phyloP scores from a whole-genome alignment of 768 basidiomycete genomes.

The Megacollybia marginata region DNA sequence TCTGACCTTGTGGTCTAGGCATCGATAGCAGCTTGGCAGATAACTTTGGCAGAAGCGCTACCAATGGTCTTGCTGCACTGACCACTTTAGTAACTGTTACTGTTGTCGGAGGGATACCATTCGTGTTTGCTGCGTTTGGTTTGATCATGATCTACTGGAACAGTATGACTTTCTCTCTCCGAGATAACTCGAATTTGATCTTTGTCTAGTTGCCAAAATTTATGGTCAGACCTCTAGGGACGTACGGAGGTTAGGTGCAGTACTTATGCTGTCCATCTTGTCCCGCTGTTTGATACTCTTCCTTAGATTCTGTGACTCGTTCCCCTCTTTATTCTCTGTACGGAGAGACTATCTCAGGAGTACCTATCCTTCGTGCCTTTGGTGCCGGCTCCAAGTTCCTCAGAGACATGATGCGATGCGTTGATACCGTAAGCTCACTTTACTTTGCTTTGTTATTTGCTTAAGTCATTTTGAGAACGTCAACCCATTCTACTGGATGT shows the following conservation, averaged over 20 bases:
- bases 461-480: constrained; percentile 26
- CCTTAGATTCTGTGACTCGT: constrained; percentile 38
- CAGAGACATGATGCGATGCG: constrained; percentile 75
- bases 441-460: constrained; percentile 1
- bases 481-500: constrained; percentile 84
- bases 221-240: constrained; percentile 86
- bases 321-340: constrained; percentile 42
- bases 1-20: constrained; percentile 30
- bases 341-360: constrained; percentile 58
- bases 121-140: constrained; percentile 50
- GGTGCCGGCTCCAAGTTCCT: constrained; percentile 84
- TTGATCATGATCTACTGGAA: constrained; percentile 49
- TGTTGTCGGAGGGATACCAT: constrained; percentile 71
- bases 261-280: background rate
- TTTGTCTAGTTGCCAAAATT: constrained; percentile 24
- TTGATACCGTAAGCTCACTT: constrained; percentile 57
- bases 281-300: background rate
- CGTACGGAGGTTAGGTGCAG: constrained; percentile 66
- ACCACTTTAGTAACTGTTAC: constrained; percentile 74
- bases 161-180: background rate
- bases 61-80: constrained; percentile 59
- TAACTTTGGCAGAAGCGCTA: constrained; percentile 74
- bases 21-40: constrained; percentile 81
- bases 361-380: constrained; percentile 66
- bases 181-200: background rate